Evolutionary conservation across 495 filamentous ascomycete species (phyloP), one percentile per base, ranked within the genome.

Genomic region (Penicillium coprophilum): DNA sequence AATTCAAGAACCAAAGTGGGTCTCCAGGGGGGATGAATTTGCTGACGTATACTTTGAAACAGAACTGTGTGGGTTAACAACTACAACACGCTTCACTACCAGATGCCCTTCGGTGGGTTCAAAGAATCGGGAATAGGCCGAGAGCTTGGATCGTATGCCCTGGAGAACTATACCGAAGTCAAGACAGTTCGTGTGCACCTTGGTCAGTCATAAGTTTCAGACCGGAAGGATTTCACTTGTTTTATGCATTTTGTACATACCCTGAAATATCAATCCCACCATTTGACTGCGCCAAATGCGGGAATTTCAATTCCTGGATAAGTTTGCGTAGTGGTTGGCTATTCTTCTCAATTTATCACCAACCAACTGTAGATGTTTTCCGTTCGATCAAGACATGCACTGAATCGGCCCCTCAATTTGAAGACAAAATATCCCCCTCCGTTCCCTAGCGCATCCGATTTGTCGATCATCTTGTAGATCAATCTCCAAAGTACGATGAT

Each of bases 121-220:
- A 96, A 96, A 77, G 87, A 92, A 78, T 89, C 85, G 57, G 92
- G 92, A 28, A 87, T 95, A 64, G 92, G 92, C 3, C 73, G 90
- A 23, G 90, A 93, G 77, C 67, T 92, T 44, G 89, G 89, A 13
- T 50, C 48, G 27, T 57, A 84, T 24, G 91, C 90, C 6, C 71
- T 96, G 32, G 83, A 83, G 44, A 92, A 92, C 76, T 95, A 95
- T 68, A 89, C 84, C 11, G 85, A 96, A 71, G 77, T 76, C 30
- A 85, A 85, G 75, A 80, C 81, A 12, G 81, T 85, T 28, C 69
- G 50, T 3, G 53, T 60, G 5, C 57, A 46, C 10, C 31, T 58
- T 17, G 34, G 28, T 5, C 27, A 17, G 20, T 13, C 27, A 0
- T 34, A 23, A 44, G 50, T 19, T 17, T 44, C 17, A 8, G 13